Conservation (phyloP, 441 rosid species). For the Croton setiger region DNA sequence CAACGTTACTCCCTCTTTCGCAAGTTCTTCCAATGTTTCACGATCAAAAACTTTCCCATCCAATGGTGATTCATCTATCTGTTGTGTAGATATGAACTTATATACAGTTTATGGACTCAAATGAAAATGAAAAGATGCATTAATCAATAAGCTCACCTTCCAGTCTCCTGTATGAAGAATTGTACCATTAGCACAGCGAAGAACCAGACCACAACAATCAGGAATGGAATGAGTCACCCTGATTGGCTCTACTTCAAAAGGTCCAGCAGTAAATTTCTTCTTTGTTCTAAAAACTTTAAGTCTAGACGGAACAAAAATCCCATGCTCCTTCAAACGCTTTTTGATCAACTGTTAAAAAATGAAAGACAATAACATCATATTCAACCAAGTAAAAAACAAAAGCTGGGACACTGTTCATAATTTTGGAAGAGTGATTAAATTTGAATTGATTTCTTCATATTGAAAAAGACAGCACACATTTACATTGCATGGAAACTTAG, state of each 20-base stretch:
- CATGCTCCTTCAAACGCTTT: conserved; percentile 95
- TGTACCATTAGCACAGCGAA: conserved; percentile 95
- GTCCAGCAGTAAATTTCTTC: conserved; percentile 83
- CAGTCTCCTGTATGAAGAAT: conserved; percentile 98
- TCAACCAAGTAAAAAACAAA: conserved; percentile 7
- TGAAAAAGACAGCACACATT: conserved; percentile 5
- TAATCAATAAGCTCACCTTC: conserved; percentile 55
- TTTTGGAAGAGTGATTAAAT: neutral
- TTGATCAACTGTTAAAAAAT: conserved; percentile 64
- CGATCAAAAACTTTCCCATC: conserved; percentile 91
- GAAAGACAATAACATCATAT: conserved; percentile 9
- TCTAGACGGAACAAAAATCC: conserved; percentile 86
- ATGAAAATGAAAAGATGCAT: conserved; percentile 17
- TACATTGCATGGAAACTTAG: no score
- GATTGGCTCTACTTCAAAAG: conserved; percentile 94
- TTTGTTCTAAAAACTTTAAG: conserved; percentile 65
- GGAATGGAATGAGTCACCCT: conserved; percentile 98
- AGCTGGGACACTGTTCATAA: neutral
- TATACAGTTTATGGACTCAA: conserved; percentile 24
- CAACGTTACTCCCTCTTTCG: conserved; percentile 97
- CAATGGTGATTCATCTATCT: conserved; percentile 95
- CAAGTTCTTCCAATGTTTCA: conserved; percentile 75
- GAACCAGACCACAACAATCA: conserved; percentile 94
- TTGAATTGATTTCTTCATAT: conserved; percentile 1
- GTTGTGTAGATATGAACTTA: conserved; percentile 36